Base-by-base conservation (phyloP, 2,329 filamentous ascomycete genomes). In the Penicillium sp. region DNA sequence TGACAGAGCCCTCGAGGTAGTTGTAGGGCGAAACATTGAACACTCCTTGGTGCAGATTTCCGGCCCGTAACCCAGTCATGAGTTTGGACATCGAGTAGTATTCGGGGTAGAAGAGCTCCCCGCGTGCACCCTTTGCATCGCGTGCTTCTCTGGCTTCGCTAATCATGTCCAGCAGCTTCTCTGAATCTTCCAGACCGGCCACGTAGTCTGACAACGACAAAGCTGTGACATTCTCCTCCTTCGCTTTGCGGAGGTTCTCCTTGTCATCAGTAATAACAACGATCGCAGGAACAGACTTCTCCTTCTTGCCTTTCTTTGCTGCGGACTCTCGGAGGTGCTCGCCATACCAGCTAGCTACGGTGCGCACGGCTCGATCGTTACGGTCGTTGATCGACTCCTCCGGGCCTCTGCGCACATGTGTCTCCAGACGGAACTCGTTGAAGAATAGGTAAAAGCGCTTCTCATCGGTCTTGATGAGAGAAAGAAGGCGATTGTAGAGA, bases 371-470 rank as follows among this genome's bases (percentile, higher is more conserved):
- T 55, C 92, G 85, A 70, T 99, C 95, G 67, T 99, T 99, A 48
- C 94, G 83, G 70, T 99, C 94, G 69, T 99, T 99, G 73, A 99
- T 94, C 3, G 84, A 88, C 76, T 99, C 94, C 33, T 89, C 87
- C 5, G 80, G 72, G 18, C 86, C 81, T 55, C 94, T 82, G 25
- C 81, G 76, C 43, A 96, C 83, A 66, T 96, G 89, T 0, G 94
- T 99, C 72, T 99, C 95, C 35, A 92, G 79, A 46, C 92, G 84
- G 68, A 99, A 99, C 65, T 99, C 94, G 71, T 99, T 99, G 82
- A 97, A 97, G 71, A 99, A 99, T 46, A 99, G 90, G 67, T 97
- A 96, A 70, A 96, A 97, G 48, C 92, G 85, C 79, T 99, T 99
- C 60, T 95, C 91, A 64, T 96, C 91, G 66, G 92, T 96, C 74